Conservation (phyloP, 2,329 filamentous ascomycete species). For the Clathrospora elynae region DNA sequence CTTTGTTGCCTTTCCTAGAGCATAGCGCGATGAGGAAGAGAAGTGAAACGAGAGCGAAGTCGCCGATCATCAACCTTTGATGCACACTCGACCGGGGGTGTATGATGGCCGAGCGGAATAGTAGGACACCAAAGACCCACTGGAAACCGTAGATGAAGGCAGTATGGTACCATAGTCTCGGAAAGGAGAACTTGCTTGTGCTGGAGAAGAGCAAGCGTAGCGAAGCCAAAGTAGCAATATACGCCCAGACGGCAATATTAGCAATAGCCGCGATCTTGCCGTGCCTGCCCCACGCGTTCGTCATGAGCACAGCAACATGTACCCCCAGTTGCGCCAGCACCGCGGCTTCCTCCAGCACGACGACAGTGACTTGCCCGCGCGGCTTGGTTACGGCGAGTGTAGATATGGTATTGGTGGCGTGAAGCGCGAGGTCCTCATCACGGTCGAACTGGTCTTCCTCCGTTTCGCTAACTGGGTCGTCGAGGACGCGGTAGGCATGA, state of each 20-base stretch:
- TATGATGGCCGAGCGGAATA: slow-evolving; percentile 85
- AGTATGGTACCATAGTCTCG: slow-evolving; percentile 90
- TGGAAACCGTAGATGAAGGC: slow-evolving; percentile 79
- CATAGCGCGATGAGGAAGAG: slow-evolving; percentile 77
- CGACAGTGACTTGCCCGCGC: slow-evolving; percentile 70
- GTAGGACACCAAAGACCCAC: slow-evolving; percentile 75
- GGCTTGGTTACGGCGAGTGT: slow-evolving; percentile 76
- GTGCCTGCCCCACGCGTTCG: slow-evolving; percentile 63
- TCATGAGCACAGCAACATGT: slow-evolving; percentile 68
- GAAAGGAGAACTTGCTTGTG: slow-evolving; percentile 66
- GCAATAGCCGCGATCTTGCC: slow-evolving; percentile 66
- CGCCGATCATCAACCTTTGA: slow-evolving; percentile 68
- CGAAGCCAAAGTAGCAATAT: slow-evolving; percentile 74
- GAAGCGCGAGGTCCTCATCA: slow-evolving; percentile 61
- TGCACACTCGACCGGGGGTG: slow-evolving; percentile 69
- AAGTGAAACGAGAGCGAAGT: slow-evolving; percentile 76
- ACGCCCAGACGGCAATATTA: slow-evolving; percentile 77
- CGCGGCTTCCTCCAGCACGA: slow-evolving; percentile 75
- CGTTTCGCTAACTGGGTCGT: slow-evolving; percentile 54
- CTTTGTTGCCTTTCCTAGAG: slow-evolving; percentile 89
- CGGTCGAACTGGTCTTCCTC: slow-evolving; percentile 66
- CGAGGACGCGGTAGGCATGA: slow-evolving; percentile 63
- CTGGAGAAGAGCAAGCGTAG: slow-evolving; percentile 70
- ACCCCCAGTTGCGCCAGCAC: slow-evolving; percentile 73
- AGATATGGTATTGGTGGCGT: slow-evolving; percentile 58